A percentile compares a stretch with the other conserved stretches of the same genome.
phyloP scores from a whole-genome alignment of 345 rosid genomes.

The Bruguiera gymnorhiza region DNA sequence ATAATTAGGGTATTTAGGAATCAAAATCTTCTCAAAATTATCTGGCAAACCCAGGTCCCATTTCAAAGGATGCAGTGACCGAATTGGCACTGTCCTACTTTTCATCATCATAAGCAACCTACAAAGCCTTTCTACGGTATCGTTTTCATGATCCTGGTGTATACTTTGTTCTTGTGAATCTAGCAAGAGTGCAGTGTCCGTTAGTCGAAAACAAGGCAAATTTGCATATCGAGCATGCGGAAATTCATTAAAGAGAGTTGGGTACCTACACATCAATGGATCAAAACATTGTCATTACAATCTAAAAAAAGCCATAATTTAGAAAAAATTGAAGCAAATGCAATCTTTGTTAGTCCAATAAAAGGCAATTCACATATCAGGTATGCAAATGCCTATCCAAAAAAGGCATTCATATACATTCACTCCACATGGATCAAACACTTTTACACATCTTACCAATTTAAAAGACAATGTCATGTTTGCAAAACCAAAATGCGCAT shows the following conservation, averaged over 20 bases:
- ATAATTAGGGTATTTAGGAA: conserved; percentile 63
- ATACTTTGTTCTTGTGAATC: conserved; percentile 74
- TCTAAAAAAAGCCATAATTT: not conserved
- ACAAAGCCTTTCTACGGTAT: conserved; percentile 78
- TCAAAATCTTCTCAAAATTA: conserved; percentile 57
- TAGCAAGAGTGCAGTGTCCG: conserved; percentile 73
- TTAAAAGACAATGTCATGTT: too few species aligned
- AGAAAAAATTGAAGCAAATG: not conserved
- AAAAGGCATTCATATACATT: too few species aligned
- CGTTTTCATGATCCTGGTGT: conserved; percentile 55
- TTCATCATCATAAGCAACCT: conserved; percentile 88
- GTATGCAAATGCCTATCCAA: too few species aligned
- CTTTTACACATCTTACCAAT: too few species aligned
- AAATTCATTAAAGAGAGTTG: conserved; percentile 84
- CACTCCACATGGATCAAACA: too few species aligned
- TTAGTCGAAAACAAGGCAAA: conserved; percentile 83
- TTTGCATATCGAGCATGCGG: conserved; percentile 74
- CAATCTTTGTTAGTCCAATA: not conserved
- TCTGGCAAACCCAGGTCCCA: conserved; percentile 90
- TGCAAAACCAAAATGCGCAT: too few species aligned
- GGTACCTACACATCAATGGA: conserved; percentile 53
- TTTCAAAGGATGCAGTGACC: conserved; percentile 66
- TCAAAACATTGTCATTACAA: conserved; percentile 6
- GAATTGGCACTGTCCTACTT: conserved; percentile 55
- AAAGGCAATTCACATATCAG: not conserved